Conservation (phyloP, 2,329 filamentous ascomycete species). For the Penicillium sp. region DNA sequence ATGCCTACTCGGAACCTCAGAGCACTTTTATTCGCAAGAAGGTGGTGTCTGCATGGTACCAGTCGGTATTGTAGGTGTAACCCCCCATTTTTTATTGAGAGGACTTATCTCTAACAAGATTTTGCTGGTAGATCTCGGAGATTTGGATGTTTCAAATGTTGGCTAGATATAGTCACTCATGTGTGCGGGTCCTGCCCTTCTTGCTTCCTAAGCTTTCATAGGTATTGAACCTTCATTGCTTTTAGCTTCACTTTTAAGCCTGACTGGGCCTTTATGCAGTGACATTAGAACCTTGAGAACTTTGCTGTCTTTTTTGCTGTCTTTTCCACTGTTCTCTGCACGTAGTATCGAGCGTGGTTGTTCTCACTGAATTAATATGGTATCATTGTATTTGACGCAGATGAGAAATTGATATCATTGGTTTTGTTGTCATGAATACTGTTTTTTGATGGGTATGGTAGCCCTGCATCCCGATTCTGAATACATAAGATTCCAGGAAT, state of each 20-base stretch:
- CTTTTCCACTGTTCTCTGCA: too few species aligned
- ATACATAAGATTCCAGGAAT: neutral
- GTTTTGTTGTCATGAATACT: neutral
- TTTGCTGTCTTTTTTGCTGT: too few species aligned
- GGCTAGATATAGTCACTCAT: neutral
- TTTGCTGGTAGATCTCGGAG: neutral
- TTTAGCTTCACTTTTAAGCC: too few species aligned
- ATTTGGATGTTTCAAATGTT: neutral
- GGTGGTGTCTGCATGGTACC: neutral
- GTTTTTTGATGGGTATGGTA: neutral
- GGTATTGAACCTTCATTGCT: too few species aligned
- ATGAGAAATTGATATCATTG: too few species aligned
- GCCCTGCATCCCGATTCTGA: neutral
- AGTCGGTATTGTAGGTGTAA: neutral
- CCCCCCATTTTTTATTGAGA: neutral
- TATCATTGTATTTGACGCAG: too few species aligned
- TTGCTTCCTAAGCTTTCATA: too few species aligned
- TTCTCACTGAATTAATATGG: too few species aligned
- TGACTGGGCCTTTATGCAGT: too few species aligned
- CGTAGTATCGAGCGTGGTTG: neutral
- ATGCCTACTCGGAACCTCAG: neutral
- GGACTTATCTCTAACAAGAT: neutral
- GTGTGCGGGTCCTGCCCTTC: neutral
- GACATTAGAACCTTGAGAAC: too few species aligned
- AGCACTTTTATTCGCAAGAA: neutral